A percentile compares a stretch with the other conserved stretches of the same genome.
Evolutionary conservation across 331 rosid species (phyloP).

Genomic region (Prunus yedoensis): DNA sequence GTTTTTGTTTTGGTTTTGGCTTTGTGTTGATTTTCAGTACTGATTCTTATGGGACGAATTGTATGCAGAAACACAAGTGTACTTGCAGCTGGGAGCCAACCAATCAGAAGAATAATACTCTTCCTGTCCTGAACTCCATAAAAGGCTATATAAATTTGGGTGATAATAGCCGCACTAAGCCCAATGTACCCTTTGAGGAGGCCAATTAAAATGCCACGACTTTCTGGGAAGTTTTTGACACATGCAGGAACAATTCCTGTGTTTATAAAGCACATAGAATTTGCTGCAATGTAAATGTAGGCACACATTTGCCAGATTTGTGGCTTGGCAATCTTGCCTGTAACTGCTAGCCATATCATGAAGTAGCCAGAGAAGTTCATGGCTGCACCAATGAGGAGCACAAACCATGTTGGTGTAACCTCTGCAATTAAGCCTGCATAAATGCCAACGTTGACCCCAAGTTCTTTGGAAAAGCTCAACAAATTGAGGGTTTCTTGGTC

Average conservation of each 20-base stretch:
- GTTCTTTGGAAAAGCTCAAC: slow-evolving; percentile 22
- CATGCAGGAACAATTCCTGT: neutral
- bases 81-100: neutral
- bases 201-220: neutral
- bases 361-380: slow-evolving; percentile 22
- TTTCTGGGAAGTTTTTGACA: slow-evolving; percentile 6
- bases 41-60: neutral
- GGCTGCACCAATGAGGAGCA: slow-evolving; percentile 7
- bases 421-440: neutral
- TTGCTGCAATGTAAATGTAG: neutral
- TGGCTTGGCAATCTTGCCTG: neutral
- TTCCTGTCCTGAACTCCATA: neutral
- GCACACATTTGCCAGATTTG: slow-evolving; percentile 6
- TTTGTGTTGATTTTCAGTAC: neutral
- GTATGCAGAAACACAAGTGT: neutral
- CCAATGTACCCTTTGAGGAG: neutral
- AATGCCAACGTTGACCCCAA: slow-evolving; percentile 44
- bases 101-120: neutral
- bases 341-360: slow-evolving; percentile 21
- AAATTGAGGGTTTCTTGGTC: slow-evolving; percentile 21
- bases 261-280: neutral
- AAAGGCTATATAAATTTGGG: neutral
- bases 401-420: slow-evolving; percentile 10
- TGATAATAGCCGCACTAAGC: neutral
- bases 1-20: neutral